Base-by-base conservation (phyloP, 1,284 basidiomycete genomes). In the Puccinia coronata region DNA sequence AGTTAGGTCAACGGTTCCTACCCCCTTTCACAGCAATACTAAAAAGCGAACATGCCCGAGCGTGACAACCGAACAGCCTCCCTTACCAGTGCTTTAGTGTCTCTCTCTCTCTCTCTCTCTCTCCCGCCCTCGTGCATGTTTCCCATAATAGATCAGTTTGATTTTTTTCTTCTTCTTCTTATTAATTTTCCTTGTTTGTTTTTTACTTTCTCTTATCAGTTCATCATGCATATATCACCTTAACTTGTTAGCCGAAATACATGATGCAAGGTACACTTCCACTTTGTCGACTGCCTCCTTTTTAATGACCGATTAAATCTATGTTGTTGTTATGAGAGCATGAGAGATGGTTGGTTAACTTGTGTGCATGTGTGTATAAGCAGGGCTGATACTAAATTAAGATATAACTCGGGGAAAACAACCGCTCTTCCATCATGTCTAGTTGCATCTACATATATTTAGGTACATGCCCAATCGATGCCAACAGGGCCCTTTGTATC, bases 131-230 rank as follows among this genome's bases (percentile, higher is more conserved):
- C 36, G 5, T n/a, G n/a, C n/a, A n/a, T n/a, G n/a, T n/a, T 67
- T 43, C 28, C 63, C 63, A 39, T 16, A n/a, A 43, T 67, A 34
- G 8, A 47, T 41, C 31, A 11, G 25, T 67, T 43, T 69, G 84
- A 84, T 20, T 31, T 86, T 86, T 41, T 86, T 86, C 70, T 86
- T 86, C n/a, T 85, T 86, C n/a, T 85, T 43, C n/a, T 67, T 84
- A 83, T 14, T 31, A n/a, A n/a, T 86, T 86, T 41, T 86, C 86
- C 69, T 63, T 77, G 43, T 49, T 65, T 28, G 20, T 41, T 16
- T 39, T 36, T 20, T 80, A 34, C 20, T 34, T 73, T 51, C 34
- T 51, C 28, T 31, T 55, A 18, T 55, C 55, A 84, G 41, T 25
- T 76, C 71, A 53, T 80, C 74, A 70, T 82, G 81, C 31, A 57